Percentiles rank a stretch among this genome's conserved stretches.
Conservation (phyloP, 2,329 filamentous ascomycete genomes). For the Trichoderma oligosporum region DNA sequence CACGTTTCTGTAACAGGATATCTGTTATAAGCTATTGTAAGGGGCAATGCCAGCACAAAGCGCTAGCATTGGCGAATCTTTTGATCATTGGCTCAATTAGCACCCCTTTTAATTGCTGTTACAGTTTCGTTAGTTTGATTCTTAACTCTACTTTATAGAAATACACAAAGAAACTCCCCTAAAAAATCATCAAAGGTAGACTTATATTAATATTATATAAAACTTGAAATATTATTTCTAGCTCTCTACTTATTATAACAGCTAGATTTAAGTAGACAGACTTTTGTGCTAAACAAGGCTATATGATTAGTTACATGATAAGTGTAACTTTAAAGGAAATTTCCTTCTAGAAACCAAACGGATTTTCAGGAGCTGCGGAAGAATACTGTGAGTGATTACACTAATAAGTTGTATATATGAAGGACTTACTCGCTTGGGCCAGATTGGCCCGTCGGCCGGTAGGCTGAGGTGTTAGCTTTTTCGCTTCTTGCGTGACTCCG, state of each 20-base stretch:
- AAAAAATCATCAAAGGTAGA: not conserved
- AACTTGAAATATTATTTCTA: constrained; percentile 5
- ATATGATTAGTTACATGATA: constrained; percentile 13
- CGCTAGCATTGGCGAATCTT: too few species aligned
- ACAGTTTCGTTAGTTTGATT: too few species aligned
- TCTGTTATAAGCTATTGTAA: too few species aligned
- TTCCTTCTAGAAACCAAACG: constrained; percentile 46
- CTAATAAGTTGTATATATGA: not conserved
- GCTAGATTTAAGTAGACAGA: constrained; percentile 10
- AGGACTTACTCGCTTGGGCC: constrained; percentile 86
- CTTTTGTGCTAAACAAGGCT: constrained; percentile 11
- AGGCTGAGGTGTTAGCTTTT: constrained; percentile 78
- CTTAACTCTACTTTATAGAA: too few species aligned
- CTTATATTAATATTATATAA: constrained; percentile 17
- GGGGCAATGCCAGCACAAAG: too few species aligned
- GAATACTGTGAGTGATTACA: not conserved
- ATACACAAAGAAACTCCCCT: too few species aligned
- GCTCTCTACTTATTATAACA: constrained; percentile 12
- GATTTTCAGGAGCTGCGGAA: constrained; percentile 48
- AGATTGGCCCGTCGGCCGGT: constrained; percentile 90
- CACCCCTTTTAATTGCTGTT: too few species aligned
- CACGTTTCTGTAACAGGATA: too few species aligned
- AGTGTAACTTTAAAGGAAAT: not conserved
- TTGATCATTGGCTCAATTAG: too few species aligned
- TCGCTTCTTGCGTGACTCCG: constrained; percentile 67